These are phyloP conservation scores for Tetrapisispora iriomotensis DNA, from an alignment of 805 yeast species.

Conservation along the genomic window DNA sequence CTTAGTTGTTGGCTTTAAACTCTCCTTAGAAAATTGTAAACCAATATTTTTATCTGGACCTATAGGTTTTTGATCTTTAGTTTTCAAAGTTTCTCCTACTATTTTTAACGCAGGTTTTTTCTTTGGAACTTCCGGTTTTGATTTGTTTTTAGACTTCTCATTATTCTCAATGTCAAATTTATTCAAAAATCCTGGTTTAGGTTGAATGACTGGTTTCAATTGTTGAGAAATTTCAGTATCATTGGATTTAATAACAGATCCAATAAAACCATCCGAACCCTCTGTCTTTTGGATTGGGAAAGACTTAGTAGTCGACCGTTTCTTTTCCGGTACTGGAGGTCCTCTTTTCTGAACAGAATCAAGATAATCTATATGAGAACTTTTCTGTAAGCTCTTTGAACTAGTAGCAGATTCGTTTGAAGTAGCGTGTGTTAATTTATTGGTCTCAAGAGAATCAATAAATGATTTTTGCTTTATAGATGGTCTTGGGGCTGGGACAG, in stretches of 20 bases:
- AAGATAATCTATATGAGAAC: conserved; percentile 11
- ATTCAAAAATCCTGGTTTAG: conserved; percentile 8
- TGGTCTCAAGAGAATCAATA: conserved; percentile 13
- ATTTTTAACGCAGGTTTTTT: no score
- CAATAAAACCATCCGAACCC: conserved; percentile 17
- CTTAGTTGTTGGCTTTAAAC: background rate
- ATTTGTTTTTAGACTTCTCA: background rate
- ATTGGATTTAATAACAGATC: conserved; percentile 13
- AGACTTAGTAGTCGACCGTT: background rate
- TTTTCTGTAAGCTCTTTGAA: no score
- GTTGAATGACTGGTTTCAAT: conserved; percentile 11
- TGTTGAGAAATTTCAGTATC: background rate
- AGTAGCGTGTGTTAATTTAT: conserved; percentile 10
- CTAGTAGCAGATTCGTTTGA: no score
- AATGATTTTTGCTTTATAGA: conserved; percentile 5
- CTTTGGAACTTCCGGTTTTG: background rate
- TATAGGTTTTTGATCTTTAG: no score
- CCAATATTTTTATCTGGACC: no score
- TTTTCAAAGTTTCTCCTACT: no score
- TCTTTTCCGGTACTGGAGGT: background rate
- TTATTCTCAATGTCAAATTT: background rate
- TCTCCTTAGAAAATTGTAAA: no score
- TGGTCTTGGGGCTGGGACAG: background rate
- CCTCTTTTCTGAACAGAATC: conserved; percentile 16
- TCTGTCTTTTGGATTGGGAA: conserved; percentile 1